phyloP scores from a whole-genome alignment of 192 early-diverging fungal genomes.

The Coemansia reversa region DNA sequence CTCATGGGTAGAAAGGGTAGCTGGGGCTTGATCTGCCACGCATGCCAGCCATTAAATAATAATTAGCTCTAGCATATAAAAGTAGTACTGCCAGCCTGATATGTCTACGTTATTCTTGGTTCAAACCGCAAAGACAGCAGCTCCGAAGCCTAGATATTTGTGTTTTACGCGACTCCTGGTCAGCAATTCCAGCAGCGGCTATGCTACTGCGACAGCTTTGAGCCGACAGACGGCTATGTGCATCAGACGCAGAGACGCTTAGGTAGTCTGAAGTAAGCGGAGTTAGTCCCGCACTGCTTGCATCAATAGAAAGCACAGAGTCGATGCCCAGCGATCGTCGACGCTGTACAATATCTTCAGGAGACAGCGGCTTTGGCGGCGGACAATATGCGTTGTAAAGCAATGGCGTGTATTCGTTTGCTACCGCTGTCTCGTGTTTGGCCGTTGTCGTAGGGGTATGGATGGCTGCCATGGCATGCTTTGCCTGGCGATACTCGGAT shows the following conservation, averaged over 20 bases:
- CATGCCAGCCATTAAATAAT: neutral
- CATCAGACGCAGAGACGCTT: neutral
- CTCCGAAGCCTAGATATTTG: neutral
- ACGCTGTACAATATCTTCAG: slow-evolving; percentile 44
- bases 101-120: neutral
- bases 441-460: too few relatives aligned
- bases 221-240: slow-evolving; percentile 3
- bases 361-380: slow-evolving; percentile 41
- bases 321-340: slow-evolving; percentile 40
- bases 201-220: slow-evolving; percentile 8
- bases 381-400: slow-evolving; percentile 30
- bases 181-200: neutral
- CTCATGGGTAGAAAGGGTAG: neutral
- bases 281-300: neutral
- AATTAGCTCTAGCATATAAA: neutral
- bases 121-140: neutral
- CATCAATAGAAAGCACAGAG: slow-evolving; percentile 20
- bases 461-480: neutral
- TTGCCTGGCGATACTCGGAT: neutral
- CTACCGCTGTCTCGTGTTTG: neutral
- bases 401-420: slow-evolving; percentile 17
- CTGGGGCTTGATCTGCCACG: neutral
- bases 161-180: neutral
- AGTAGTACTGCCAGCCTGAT: neutral
- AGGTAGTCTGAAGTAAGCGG: slow-evolving; percentile 9